phyloP scores from a whole-genome alignment of 1,139 yeast species.

The Kluyveromyces sp. region DNA sequence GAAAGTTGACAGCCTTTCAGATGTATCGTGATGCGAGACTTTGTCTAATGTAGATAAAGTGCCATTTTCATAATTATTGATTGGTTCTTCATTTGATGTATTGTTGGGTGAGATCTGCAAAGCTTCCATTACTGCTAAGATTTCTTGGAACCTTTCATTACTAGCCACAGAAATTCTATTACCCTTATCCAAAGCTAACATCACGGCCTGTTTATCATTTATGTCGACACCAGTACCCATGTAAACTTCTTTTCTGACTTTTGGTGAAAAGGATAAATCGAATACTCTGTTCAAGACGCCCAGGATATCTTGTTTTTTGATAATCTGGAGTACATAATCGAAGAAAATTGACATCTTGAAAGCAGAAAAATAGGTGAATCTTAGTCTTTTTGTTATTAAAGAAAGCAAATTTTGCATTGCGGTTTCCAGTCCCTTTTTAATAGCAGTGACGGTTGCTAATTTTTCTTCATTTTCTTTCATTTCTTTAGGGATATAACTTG shows the following conservation, averaged over 20 bases:
- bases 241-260: constrained; percentile 7
- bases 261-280: constrained; percentile 4
- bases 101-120: not conserved
- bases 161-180: not conserved
- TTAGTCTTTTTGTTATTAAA: constrained; percentile 19
- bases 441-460: constrained; percentile 13
- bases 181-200: constrained; percentile 6
- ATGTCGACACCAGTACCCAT: constrained; percentile 11
- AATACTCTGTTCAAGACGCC: constrained; percentile 14
- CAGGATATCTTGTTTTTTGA: constrained; percentile 22
- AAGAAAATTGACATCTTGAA: constrained; percentile 27
- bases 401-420: constrained; percentile 18
- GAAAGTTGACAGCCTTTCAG: not conserved
- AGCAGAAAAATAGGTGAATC: constrained; percentile 26
- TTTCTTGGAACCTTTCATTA: not conserved
- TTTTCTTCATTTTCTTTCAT: constrained; percentile 10
- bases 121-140: constrained; percentile 2
- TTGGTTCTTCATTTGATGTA: not conserved
- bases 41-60: too few relatives aligned
- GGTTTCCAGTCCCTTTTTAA: constrained; percentile 17
- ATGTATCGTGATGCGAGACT: too few relatives aligned
- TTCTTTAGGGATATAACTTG: not conserved
- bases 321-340: constrained; percentile 23
- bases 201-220: constrained; percentile 6
- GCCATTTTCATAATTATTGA: not conserved